These are phyloP conservation scores for Suhomyces bribrorum DNA, from an alignment of 1,139 yeast genomes.

Conservation along the genomic window DNA sequence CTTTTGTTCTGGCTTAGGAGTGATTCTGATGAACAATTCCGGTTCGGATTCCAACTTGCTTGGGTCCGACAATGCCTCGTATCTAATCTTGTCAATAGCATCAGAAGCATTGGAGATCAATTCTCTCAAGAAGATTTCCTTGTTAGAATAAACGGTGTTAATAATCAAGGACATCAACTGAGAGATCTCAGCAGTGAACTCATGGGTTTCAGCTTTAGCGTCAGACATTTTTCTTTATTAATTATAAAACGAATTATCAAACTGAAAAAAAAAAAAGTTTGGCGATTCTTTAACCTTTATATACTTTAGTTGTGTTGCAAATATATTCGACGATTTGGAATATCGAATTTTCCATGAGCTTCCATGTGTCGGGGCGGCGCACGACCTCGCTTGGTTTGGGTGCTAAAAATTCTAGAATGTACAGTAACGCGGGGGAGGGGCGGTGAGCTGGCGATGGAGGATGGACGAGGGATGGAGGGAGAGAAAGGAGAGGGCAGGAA, in stretches of 20 bases:
- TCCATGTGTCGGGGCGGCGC: slow-evolving; percentile 24
- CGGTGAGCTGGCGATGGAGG: not conserved
- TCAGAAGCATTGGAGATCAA: slow-evolving; percentile 97
- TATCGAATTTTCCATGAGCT: slow-evolving; percentile 37
- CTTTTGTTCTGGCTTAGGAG: slow-evolving; percentile 93
- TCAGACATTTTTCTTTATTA: slow-evolving; percentile 48
- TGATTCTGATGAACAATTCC: slow-evolving; percentile 93
- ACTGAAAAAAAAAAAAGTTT: slow-evolving; percentile 6
- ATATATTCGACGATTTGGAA: slow-evolving; percentile 11
- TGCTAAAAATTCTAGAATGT: slow-evolving; percentile 4
- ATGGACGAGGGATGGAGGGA: not conserved
- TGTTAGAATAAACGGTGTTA: slow-evolving; percentile 99
- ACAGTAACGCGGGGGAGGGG: too few relatives aligned
- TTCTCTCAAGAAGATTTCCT: slow-evolving; percentile 99
- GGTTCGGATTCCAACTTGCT: slow-evolving; percentile 92
- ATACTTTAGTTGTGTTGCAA: slow-evolving; percentile 12
- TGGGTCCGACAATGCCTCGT: slow-evolving; percentile 93
- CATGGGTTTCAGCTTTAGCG: slow-evolving; percentile 74
- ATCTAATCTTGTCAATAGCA: slow-evolving; percentile 96
- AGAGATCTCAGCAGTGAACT: slow-evolving; percentile 99
- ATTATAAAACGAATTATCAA: slow-evolving; percentile 7
- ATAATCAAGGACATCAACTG: slow-evolving; percentile 99
- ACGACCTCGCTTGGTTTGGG: slow-evolving; percentile 7
- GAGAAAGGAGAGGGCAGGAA: not conserved
- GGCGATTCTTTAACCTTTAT: slow-evolving; percentile 9